Base-by-base conservation (phyloP, 2,329 filamentous ascomycete genomes). In the Ceratocystis diversiconidia region DNA sequence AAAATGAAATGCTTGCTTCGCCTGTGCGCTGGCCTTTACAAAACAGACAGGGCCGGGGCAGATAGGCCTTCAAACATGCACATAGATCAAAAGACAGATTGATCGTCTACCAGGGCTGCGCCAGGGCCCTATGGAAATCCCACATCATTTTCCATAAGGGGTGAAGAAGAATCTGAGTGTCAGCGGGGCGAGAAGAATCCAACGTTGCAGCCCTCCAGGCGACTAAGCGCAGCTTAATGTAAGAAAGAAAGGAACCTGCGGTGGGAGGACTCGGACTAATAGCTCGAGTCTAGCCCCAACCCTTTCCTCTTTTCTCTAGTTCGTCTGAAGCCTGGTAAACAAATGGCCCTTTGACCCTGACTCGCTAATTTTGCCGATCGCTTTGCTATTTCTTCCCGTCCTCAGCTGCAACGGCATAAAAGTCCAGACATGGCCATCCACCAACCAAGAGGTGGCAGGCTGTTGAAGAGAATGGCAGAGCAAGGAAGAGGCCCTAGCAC, bases 311-410 rank as follows among this genome's bases (percentile, higher is more conserved):
- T 15, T 8, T 41, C 36, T 10, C 36, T 41, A 15, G 36, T 12
- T 41, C 36, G 10, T 41, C 36, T 41, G 12, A 41, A 41, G 36
- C 36, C 36, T 41, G 12, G 36, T 5, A 41, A 41, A 4, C 3
- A 41, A 41, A 41, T 41, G 36, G 22, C 10, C 52, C 52, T 57
- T 57, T 57, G 5, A 8, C 15, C 28, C 25, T 57, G 52, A 30
- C 52, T 57, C 52, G 52, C 52, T 57, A 57, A 32, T 57, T 57
- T 25, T 30, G 52, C 52, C 52, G 25, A 57, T 57, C 52, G 3
- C 30, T 57, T 5, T 12, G 15, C 30, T 15, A 22, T 55, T 55
- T 55, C 50, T 15, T 25, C 12, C 50, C 28, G n/a, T 55, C 22
- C 30, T 57, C 52, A 57, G 52, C 52, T 57, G 17, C 52, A 57